Conservation (phyloP, 2,329 filamentous ascomycete species). For the Nannizziopsis arthrosporioides region DNA sequence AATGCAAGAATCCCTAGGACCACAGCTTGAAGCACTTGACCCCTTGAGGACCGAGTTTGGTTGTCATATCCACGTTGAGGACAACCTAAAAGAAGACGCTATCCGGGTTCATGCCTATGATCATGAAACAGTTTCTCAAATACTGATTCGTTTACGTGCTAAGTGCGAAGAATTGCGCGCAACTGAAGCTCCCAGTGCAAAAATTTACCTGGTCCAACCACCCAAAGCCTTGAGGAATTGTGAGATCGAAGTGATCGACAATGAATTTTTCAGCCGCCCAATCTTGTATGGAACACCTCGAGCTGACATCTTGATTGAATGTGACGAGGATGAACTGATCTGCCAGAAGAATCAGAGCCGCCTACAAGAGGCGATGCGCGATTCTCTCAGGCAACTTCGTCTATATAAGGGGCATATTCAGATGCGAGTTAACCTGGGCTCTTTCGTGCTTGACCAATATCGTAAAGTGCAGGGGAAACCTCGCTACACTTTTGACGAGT, state of each 20-base stretch:
- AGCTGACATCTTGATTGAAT: constrained; percentile 14
- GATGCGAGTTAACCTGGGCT: constrained; percentile 35
- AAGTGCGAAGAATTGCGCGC: constrained; percentile 23
- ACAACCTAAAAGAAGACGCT: constrained; percentile 20
- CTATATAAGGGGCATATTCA: constrained; percentile 28
- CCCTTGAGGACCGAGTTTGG: constrained; percentile 30
- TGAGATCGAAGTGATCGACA: constrained; percentile 21
- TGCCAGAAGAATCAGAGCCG: constrained; percentile 23
- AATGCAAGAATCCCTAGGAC: constrained; percentile 32
- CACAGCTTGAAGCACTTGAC: constrained; percentile 36
- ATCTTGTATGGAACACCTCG: constrained; percentile 18
- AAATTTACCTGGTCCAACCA: constrained; percentile 26
- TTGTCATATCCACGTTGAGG: constrained; percentile 33
- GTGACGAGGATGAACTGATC: constrained; percentile 17
- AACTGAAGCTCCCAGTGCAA: constrained; percentile 22
- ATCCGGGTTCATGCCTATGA: constrained; percentile 24
- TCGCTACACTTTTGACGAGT: constrained; percentile 29
- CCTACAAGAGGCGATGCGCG: constrained; percentile 23
- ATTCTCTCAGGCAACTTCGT: constrained; percentile 23
- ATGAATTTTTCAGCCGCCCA: too few species aligned
- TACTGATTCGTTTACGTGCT: constrained; percentile 22
- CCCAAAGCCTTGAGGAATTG: constrained; percentile 18
- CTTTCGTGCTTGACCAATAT: constrained; percentile 31
- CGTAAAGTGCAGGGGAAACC: constrained; percentile 20
- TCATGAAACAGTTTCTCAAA: constrained; percentile 28